A percentile compares a stretch with the other conserved stretches of the same genome.
Evolutionary conservation across 352 stramenopile genomes (phyloP).

Genomic region (Phytopythium vexans): DNA sequence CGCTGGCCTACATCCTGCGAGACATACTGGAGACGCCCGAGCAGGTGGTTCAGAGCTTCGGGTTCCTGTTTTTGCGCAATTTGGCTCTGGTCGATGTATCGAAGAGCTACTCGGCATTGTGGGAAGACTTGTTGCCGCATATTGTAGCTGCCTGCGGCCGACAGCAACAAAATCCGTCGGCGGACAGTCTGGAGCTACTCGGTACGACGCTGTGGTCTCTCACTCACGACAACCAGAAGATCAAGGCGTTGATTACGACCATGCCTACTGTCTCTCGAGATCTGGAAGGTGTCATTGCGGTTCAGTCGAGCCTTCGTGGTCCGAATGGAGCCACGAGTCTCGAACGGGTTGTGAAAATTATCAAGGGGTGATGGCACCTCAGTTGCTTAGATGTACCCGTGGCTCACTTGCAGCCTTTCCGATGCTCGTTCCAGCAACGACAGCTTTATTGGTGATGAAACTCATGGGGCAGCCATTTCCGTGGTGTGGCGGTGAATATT

Average conservation of each 20-base stretch:
- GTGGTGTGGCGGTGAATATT: no score
- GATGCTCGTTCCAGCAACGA: no score
- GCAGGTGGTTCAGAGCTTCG: conserved; percentile 18
- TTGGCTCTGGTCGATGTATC: conserved; percentile 47
- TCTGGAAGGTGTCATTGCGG: conserved; percentile 26
- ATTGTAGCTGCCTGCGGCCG: conserved; percentile 25
- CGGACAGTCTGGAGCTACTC: conserved; percentile 16
- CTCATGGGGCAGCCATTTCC: no score
- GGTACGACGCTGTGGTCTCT: conserved; percentile 48
- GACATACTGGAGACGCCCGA: conserved; percentile 41
- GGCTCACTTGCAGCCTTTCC: no score
- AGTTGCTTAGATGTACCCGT: no score
- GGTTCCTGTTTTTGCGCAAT: conserved; percentile 55
- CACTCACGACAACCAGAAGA: conserved; percentile 66
- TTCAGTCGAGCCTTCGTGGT: conserved; percentile 1
- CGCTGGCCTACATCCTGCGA: conserved; percentile 35
- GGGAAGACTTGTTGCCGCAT: conserved; percentile 39
- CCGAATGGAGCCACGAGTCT: no score
- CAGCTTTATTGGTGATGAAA: no score
- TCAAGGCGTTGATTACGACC: conserved; percentile 35
- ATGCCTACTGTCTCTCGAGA: conserved; percentile 20
- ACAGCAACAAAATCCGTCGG: not conserved
- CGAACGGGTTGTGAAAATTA: no score
- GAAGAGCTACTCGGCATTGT: conserved; percentile 58
- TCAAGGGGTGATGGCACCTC: no score